Evolutionary conservation across 805 yeast species (phyloP).

Genomic region (Alloascoidea hylecoeti): DNA sequence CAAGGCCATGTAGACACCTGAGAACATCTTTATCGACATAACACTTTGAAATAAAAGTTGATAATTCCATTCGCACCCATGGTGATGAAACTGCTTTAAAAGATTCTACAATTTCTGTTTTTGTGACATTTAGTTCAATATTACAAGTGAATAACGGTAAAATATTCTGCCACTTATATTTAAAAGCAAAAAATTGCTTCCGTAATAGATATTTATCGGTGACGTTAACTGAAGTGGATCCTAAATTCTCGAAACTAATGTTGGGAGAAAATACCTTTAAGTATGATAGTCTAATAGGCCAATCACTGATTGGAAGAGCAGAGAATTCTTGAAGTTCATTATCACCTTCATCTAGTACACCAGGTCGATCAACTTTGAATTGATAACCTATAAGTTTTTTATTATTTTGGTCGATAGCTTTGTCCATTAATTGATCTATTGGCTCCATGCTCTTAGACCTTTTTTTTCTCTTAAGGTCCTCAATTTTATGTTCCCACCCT

Average conservation of each 20-base stretch:
- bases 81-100: background rate
- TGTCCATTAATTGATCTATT: background rate
- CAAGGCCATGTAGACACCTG: background rate
- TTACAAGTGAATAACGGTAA: background rate
- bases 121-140: background rate
- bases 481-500: constrained; percentile 1
- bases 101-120: background rate
- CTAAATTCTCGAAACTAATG: background rate
- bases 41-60: background rate
- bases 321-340: background rate
- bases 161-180: background rate
- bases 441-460: background rate
- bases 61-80: background rate
- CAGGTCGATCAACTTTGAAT: background rate
- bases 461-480: background rate
- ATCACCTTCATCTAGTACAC: no score
- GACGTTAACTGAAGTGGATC: background rate
- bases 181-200: background rate
- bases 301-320: background rate
- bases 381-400: background rate
- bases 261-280: background rate
- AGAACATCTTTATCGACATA: background rate
- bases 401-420: background rate
- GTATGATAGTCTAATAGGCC: background rate
- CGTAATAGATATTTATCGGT: background rate